These are phyloP conservation scores for Penicillium ochrochloron DNA, from an alignment of 495 filamentous ascomycete genomes.

Conservation along the genomic window DNA sequence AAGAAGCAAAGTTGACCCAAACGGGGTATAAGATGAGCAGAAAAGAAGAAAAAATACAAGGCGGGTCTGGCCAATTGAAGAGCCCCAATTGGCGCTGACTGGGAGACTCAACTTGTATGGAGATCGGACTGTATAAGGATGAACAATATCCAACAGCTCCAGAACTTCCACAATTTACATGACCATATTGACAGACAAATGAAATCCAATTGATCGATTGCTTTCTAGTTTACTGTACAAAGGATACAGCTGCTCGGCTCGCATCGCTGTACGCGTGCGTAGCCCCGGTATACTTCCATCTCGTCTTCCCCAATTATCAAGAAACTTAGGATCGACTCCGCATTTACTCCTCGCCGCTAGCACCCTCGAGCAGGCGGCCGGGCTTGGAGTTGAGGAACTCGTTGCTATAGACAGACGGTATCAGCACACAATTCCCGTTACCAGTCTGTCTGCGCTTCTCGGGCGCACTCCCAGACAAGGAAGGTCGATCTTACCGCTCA, in stretches of 20 bases:
- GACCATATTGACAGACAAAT: conserved; percentile 23
- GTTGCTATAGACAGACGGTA: conserved; percentile 61
- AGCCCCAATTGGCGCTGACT: conserved; percentile 28
- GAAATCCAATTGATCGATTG: conserved; percentile 47
- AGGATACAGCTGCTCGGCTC: conserved; percentile 34
- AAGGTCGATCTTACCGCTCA: conserved; percentile 62
- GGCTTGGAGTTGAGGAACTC: conserved; percentile 91
- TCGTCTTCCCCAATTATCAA: conserved; percentile 17
- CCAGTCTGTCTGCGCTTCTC: background rate
- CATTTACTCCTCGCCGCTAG: conserved; percentile 44
- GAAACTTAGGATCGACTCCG: background rate
- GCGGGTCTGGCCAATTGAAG: conserved; percentile 24
- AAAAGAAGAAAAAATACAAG: background rate
- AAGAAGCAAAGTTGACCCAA: background rate
- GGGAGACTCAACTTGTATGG: background rate
- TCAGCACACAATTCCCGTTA: background rate
- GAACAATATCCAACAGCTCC: background rate
- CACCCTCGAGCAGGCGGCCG: conserved; percentile 62
- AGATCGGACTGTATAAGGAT: background rate
- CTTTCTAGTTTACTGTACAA: conserved; percentile 57
- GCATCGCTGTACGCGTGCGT: conserved; percentile 9
- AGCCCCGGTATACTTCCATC: conserved; percentile 26
- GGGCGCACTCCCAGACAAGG: background rate
- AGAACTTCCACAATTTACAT: background rate
- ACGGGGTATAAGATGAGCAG: too few species aligned